Conservation (phyloP, 805 yeast genomes). For the Sugiyamaella floridensis region DNA sequence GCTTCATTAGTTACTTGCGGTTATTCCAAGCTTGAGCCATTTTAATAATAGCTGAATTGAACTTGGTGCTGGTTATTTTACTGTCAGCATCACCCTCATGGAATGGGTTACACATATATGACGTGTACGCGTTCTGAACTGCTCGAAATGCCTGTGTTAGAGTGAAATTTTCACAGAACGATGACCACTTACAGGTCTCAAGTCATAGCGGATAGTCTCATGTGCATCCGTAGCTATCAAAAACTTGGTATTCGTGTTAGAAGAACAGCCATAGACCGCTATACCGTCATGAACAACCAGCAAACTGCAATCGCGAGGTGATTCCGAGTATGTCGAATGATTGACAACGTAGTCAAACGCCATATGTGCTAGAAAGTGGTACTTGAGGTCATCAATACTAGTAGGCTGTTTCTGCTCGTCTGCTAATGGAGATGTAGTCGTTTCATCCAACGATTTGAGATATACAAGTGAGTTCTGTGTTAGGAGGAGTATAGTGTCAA, state of each 20-base stretch:
- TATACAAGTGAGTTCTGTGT: conserved; percentile 22
- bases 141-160: conserved; percentile 17
- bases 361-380: conserved; percentile 33
- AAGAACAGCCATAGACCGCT: conserved; percentile 31
- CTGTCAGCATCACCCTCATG: conserved; percentile 13
- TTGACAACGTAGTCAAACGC: conserved; percentile 30
- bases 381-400: conserved; percentile 13
- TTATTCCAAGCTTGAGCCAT: conserved; percentile 20
- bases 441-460: conserved; percentile 13
- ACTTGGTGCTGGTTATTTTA: conserved; percentile 21
- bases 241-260: conserved; percentile 30
- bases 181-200: conserved; percentile 13
- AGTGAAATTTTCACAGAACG: no score
- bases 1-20: neutral
- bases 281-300: conserved; percentile 31
- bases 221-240: conserved; percentile 28
- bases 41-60: conserved; percentile 22
- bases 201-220: conserved; percentile 17
- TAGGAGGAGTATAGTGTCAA: neutral
- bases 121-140: conserved; percentile 26
- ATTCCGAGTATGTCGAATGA: conserved; percentile 17
- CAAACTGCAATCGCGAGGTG: conserved; percentile 18
- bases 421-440: neutral
- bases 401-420: no score
- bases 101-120: conserved; percentile 31